A percentile compares a stretch with the other conserved stretches of the same genome.
Conservation (phyloP, 371 early-diverging fungal genomes). For the Mortierella sp. region DNA sequence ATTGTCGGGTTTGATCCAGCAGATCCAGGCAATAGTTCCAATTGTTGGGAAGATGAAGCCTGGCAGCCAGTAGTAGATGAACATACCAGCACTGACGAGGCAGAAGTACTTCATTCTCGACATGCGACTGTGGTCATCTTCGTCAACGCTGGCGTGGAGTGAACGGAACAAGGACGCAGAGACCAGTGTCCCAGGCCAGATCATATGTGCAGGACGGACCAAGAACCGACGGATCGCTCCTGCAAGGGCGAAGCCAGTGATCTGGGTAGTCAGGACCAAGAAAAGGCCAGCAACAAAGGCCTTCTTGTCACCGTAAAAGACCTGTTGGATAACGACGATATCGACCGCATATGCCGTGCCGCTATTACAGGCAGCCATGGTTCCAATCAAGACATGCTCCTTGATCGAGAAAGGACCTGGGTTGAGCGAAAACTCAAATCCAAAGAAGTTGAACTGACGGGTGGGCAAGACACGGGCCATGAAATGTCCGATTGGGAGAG, state of each 20-base stretch:
- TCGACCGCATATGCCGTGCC: conserved; percentile 78
- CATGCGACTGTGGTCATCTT: conserved; percentile 50
- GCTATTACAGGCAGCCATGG: conserved; percentile 65
- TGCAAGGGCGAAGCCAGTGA: conserved; percentile 86
- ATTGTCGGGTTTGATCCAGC: conserved; percentile 61
- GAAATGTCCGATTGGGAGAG: conserved; percentile 72
- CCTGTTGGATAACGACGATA: conserved; percentile 72
- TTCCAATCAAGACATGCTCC: conserved; percentile 84
- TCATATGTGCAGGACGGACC: conserved; percentile 69
- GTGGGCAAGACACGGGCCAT: conserved; percentile 70
- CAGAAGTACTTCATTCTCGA: conserved; percentile 64
- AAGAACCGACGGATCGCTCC: conserved; percentile 78
- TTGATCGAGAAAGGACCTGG: conserved; percentile 90
- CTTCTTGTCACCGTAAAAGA: conserved; percentile 69
- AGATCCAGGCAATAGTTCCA: conserved; percentile 66
- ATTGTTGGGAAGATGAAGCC: conserved; percentile 62
- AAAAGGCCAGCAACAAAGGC: conserved; percentile 68
- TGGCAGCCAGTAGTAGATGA: conserved; percentile 68
- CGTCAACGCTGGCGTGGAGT: conserved; percentile 60
- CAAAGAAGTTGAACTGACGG: conserved; percentile 44
- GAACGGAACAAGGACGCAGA: conserved; percentile 79
- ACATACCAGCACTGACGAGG: conserved; percentile 55
- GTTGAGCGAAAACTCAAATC: conserved; percentile 66
- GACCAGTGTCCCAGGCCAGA: conserved; percentile 85
- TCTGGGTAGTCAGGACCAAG: conserved; percentile 72